These are phyloP conservation scores for Spinacia oleracea DNA, from an alignment of 179 eudicot species.

Conservation along the genomic window DNA sequence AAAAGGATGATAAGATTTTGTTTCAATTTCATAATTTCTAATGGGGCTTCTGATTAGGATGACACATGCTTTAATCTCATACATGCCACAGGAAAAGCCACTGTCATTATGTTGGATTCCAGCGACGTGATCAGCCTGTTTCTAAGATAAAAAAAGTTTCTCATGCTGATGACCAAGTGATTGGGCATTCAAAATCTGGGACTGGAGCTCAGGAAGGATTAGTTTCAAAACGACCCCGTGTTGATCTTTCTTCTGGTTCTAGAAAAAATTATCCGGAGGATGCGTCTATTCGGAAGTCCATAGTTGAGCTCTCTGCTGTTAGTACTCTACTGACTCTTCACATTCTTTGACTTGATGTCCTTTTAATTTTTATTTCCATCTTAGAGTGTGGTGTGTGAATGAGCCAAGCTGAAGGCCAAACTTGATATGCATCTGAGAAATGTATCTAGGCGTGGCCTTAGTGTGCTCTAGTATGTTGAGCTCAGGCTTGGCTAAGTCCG, in stretches of 20 bases:
- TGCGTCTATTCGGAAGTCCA: constrained; percentile 35
- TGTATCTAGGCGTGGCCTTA: neutral
- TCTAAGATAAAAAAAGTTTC: constrained; percentile 37
- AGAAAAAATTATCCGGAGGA: constrained; percentile 27
- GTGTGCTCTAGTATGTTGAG: neutral
- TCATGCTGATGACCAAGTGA: constrained; percentile 27
- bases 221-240: constrained; percentile 13
- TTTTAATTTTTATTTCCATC: neutral
- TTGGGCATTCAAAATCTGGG: constrained; percentile 26
- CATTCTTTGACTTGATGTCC: neutral
- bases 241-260: constrained; percentile 34
- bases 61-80: constrained; percentile 1
- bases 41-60: neutral
- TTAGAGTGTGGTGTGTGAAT: neutral
- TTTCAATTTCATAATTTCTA: neutral
- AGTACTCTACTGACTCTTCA: constrained; percentile 30
- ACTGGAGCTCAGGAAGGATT: constrained; percentile 17
- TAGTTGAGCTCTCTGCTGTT: constrained; percentile 45
- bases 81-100: constrained; percentile 57
- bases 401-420: neutral
- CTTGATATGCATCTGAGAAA: neutral
- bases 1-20: neutral
- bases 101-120: constrained; percentile 71
- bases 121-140: constrained; percentile 37
- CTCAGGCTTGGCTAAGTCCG: neutral